Conservation (phyloP, 805 yeast species). For the Starmerella scarabaei region DNA sequence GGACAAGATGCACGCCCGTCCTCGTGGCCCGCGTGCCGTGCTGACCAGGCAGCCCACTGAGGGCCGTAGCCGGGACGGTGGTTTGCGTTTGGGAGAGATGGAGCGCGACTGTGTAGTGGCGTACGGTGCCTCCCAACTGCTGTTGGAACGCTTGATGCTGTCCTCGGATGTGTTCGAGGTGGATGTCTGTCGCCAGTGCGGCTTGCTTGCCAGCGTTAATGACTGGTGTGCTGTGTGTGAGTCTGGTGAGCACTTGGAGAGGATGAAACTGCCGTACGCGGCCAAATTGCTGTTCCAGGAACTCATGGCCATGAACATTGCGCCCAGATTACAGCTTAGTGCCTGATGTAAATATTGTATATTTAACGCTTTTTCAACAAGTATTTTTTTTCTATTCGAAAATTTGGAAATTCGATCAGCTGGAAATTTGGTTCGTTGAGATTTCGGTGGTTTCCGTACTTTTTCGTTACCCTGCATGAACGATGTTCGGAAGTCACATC, state of each 20-base stretch:
- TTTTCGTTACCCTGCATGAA: too few species aligned
- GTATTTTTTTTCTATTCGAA: too few species aligned
- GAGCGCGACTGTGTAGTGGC: constrained; percentile 99
- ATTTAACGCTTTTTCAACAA: too few species aligned
- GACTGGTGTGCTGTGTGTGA: constrained; percentile 98
- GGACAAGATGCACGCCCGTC: constrained; percentile 99
- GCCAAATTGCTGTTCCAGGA: constrained; percentile 96
- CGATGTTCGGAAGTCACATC: constrained; percentile 31
- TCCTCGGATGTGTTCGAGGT: constrained; percentile 97
- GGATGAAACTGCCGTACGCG: constrained; percentile 98
- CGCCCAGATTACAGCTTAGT: constrained; percentile 82
- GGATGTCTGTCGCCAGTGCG: constrained; percentile 86
- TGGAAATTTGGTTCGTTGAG: too few species aligned
- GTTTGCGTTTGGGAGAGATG: constrained; percentile 97
- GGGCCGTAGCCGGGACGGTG: constrained; percentile 98
- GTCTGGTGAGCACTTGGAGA: constrained; percentile 70
- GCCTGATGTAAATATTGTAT: too few species aligned
- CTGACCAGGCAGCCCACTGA: constrained; percentile 97
- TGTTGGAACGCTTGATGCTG: constrained; percentile 87
- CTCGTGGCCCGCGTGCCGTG: constrained; percentile 97
- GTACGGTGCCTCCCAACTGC: constrained; percentile 91
- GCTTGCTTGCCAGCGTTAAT: constrained; percentile 82
- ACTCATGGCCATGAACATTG: constrained; percentile 94
- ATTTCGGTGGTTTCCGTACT: too few species aligned
- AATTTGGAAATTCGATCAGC: too few species aligned